These are phyloP conservation scores for Rutstroemia sp. DNA, from an alignment of 2,329 filamentous ascomycete genomes.

Conservation along the genomic window DNA sequence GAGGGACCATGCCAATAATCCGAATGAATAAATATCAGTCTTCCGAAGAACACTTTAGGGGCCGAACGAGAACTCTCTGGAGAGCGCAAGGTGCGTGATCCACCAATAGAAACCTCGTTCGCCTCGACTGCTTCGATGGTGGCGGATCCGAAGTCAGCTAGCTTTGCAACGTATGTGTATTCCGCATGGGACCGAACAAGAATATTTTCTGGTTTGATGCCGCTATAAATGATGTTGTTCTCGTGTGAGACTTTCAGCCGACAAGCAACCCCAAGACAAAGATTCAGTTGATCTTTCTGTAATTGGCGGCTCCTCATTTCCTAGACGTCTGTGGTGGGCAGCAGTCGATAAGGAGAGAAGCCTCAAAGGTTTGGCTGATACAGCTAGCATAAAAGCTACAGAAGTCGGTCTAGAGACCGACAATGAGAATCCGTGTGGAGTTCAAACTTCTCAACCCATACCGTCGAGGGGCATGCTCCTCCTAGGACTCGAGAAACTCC, in stretches of 20 bases:
- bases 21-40: constrained; percentile 2
- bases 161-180: background rate
- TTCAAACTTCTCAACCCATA: too few species aligned
- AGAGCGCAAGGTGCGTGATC: background rate
- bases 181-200: background rate
- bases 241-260: background rate
- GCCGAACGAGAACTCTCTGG: background rate
- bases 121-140: background rate
- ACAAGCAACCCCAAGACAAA: background rate
- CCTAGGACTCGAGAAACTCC: background rate
- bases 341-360: constrained; percentile 17
- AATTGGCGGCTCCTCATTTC: background rate
- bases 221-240: background rate
- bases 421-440: too few species aligned
- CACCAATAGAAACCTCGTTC: background rate
- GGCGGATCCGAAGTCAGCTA: constrained; percentile 4
- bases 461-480: background rate
- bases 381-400: background rate
- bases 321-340: constrained; percentile 20
- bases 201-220: background rate
- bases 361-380: background rate
- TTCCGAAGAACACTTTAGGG: background rate
- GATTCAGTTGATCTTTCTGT: background rate
- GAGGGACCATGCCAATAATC: background rate
- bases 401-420: background rate